Conservation (phyloP, 2,329 filamentous ascomycete species). For the Juglanconis sp. region DNA sequence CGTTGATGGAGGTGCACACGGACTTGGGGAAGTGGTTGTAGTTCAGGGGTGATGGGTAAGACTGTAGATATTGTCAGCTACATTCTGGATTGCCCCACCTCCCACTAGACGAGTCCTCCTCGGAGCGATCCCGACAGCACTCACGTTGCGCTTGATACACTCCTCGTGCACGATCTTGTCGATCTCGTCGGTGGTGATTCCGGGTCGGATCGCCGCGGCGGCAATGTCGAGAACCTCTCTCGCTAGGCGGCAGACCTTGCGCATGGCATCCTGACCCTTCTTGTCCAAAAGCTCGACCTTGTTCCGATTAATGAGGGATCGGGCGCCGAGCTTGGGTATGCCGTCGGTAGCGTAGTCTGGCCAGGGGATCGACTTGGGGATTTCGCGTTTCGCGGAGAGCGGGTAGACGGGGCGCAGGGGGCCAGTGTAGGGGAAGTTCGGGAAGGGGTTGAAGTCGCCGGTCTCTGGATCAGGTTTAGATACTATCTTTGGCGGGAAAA, state of each 20-base stretch:
- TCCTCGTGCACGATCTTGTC: constrained; percentile 75
- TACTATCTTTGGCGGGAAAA: constrained; percentile 74
- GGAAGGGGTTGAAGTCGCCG: constrained; percentile 89
- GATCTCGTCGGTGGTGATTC: constrained; percentile 72
- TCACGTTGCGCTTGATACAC: constrained; percentile 69
- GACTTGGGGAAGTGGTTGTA: constrained; percentile 98
- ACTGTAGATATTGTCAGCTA: constrained; percentile 46
- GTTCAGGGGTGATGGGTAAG: constrained; percentile 91
- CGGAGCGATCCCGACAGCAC: constrained; percentile 24
- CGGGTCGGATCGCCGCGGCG: constrained; percentile 63
- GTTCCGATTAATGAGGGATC: constrained; percentile 64
- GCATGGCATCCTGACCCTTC: constrained; percentile 67
- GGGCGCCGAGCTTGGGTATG: constrained; percentile 57
- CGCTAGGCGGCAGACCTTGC: constrained; percentile 67
- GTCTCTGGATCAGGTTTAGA: constrained; percentile 91
- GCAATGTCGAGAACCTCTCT: constrained; percentile 74
- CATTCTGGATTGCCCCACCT: no score
- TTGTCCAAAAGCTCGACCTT: constrained; percentile 77
- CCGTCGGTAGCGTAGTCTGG: constrained; percentile 89
- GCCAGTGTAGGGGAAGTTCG: constrained; percentile 79
- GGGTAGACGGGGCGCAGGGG: constrained; percentile 82
- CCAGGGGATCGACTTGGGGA: constrained; percentile 76
- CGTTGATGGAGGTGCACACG: constrained; percentile 92
- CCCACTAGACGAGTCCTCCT: neutral
- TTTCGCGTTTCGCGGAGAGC: constrained; percentile 65